Percentiles rank a stretch among this genome's conserved stretches.
Evolutionary conservation across 371 early-diverging fungal species (phyloP).

Genomic region (Coemansia sp.): DNA sequence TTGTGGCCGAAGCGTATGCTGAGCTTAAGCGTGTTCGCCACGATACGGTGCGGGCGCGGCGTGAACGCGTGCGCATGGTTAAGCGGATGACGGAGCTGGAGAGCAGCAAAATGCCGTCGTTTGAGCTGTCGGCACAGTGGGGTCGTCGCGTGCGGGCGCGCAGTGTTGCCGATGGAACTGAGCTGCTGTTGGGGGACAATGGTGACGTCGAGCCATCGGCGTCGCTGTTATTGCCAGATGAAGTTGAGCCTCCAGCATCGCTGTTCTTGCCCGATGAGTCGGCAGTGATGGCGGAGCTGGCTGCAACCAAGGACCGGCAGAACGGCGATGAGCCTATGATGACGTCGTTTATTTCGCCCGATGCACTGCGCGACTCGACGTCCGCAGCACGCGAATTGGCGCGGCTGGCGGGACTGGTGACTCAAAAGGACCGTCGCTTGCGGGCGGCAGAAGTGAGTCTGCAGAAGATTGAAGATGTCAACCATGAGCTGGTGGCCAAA

Average conservation of each 20-base stretch:
- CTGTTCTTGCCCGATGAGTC: slow-evolving; percentile 33
- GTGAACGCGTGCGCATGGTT: slow-evolving; percentile 37
- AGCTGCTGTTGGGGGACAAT: slow-evolving; percentile 14
- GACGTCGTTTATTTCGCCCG: neutral
- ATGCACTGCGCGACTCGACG: slow-evolving; percentile 16
- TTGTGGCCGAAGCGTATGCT: slow-evolving; percentile 24
- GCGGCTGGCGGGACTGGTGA: slow-evolving; percentile 19
- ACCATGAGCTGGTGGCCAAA: slow-evolving; percentile 27
- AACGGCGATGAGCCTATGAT: neutral
- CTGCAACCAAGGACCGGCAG: neutral
- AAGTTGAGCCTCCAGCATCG: neutral
- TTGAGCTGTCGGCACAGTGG: slow-evolving; percentile 42
- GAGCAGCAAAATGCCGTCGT: slow-evolving; percentile 40
- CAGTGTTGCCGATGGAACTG: slow-evolving; percentile 26
- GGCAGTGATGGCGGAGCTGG: slow-evolving; percentile 19
- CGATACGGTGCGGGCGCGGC: slow-evolving; percentile 25
- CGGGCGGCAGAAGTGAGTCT: slow-evolving; percentile 11
- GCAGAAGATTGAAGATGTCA: slow-evolving; percentile 24
- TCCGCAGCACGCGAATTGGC: slow-evolving; percentile 20
- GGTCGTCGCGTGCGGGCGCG: slow-evolving; percentile 34
- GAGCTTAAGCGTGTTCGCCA: slow-evolving; percentile 35
- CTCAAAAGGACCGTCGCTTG: slow-evolving; percentile 13
- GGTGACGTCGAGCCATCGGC: neutral
- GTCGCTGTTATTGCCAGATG: slow-evolving; percentile 8
- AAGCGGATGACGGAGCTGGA: slow-evolving; percentile 38